Evolutionary conservation across 495 filamentous ascomycete species (phyloP), one percentile per base, ranked within the genome.

Genomic region (Paragyromitra xinjiangensis): DNA sequence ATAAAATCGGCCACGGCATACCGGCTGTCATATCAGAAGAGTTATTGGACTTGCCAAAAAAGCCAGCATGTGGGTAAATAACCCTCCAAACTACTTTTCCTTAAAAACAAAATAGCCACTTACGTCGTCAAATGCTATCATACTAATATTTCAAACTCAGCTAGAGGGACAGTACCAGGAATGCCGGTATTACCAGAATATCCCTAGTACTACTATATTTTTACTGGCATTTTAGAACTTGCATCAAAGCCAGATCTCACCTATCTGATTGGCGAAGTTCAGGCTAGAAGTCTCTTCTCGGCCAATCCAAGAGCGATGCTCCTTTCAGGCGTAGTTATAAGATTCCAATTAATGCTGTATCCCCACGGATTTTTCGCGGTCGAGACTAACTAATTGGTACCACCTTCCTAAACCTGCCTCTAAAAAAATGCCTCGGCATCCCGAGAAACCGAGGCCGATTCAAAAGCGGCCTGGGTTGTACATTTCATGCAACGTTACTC

Each of bases 391-490:
- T 50, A 64, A 59, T 56, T 64, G 26, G 68, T 76, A 76, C 19
- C 73, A 76, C 73, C 73, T 76, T 71, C 73, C 73, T 48, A 64
- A 72, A 76, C 16, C 56, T 37, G 45, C 44, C 51, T 14, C 16
- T 24, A 26, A 19, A 70, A 70, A 75, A 73, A 64, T 77, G 59
- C 68, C 58, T 77, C 73, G 68, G 48, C 39, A 71, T 71, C 67
- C 73, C 50, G 68, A 71, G 29, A n/a, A 24, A 66, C 56, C 39
- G 50, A 40, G 73, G 22, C 59, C 7, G 29, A 77, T 77, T 77
- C 42, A 44, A 77, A 77, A 77, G 73, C 19, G 39, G 73, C 63
- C 73, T 72, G 51, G 45, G 48, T n/a, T 65, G 51, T 72, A 77
- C 68, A 65, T 63, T 37, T 24, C n/a, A 61, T 70, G 67, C 55